These are phyloP conservation scores for Irpex sp. DNA, from an alignment of 1,284 basidiomycete species.

Conservation along the genomic window DNA sequence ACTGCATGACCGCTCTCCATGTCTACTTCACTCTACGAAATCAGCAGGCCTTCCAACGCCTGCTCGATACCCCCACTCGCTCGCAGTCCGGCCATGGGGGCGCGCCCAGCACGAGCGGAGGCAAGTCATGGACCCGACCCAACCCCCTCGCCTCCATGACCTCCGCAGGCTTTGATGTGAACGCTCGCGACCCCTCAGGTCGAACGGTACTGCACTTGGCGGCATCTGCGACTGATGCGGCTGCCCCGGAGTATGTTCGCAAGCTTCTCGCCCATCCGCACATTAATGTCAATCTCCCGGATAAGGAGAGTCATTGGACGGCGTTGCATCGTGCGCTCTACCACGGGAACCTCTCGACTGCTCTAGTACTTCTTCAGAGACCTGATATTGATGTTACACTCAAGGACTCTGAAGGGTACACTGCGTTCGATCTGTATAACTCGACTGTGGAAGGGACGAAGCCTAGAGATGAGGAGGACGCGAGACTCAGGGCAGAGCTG, in stretches of 20 bases:
- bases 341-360: slow-evolving; percentile 78
- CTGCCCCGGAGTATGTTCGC: slow-evolving; percentile 76
- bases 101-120: slow-evolving; percentile 44
- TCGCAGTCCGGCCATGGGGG: slow-evolving; percentile 12
- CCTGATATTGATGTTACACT: slow-evolving; percentile 71
- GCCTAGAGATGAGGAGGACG: slow-evolving; percentile 33
- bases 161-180: slow-evolving; percentile 53
- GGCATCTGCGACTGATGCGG: slow-evolving; percentile 54
- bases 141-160: slow-evolving; percentile 52
- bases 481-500: slow-evolving; percentile 52
- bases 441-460: slow-evolving; percentile 77
- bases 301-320: slow-evolving; percentile 89
- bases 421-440: slow-evolving; percentile 93
- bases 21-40: slow-evolving; percentile 73
- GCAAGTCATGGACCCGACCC: slow-evolving; percentile 64
- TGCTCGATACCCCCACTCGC: slow-evolving; percentile 50
- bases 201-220: slow-evolving; percentile 86
- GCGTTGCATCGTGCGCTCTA: slow-evolving; percentile 91
- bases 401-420: slow-evolving; percentile 90
- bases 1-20: slow-evolving; percentile 80
- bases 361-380: slow-evolving; percentile 73
- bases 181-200: slow-evolving; percentile 70
- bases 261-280: slow-evolving; percentile 77
- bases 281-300: slow-evolving; percentile 80
- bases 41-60: slow-evolving; percentile 79